Evolutionary conservation across 768 basidiomycete species (phyloP).

Genomic region (Tricholoma hemisulphureum): DNA sequence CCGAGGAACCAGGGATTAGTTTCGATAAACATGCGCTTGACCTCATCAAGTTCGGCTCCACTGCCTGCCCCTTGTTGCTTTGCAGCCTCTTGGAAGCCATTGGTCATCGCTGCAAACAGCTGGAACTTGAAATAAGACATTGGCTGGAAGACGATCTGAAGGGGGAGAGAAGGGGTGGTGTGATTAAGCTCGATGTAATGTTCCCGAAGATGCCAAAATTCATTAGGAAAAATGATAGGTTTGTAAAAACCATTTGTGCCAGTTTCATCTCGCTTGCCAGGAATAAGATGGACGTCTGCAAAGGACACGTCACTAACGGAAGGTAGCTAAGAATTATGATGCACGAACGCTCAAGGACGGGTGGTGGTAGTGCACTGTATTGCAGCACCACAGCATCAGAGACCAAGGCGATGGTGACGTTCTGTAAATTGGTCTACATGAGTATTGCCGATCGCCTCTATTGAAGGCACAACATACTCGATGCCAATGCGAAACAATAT

Average conservation of each 20-base stretch:
- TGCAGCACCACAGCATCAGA: conserved; percentile 64
- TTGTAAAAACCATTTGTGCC: conserved; percentile 73
- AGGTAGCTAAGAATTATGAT: neutral
- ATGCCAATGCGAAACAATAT: conserved; percentile 85
- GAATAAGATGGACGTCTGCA: conserved; percentile 64
- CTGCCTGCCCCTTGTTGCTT: conserved; percentile 64
- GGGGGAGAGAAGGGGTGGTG: conserved; percentile 75
- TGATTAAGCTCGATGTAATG: conserved; percentile 82
- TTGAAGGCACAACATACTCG: conserved; percentile 40
- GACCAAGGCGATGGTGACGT: conserved; percentile 83
- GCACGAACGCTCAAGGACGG: conserved; percentile 59
- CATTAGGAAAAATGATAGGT: conserved; percentile 89
- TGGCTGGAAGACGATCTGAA: conserved; percentile 81
- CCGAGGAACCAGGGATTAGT: conserved; percentile 87
- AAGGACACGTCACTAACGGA: conserved; percentile 11
- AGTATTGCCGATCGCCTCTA: neutral
- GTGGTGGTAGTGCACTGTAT: conserved; percentile 54
- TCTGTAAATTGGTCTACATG: conserved; percentile 43
- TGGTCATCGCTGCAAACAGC: conserved; percentile 78
- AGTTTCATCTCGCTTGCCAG: conserved; percentile 57
- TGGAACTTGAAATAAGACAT: conserved; percentile 88
- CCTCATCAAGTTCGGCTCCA: conserved; percentile 82
- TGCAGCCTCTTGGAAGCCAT: conserved; percentile 84
- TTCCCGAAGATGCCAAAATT: conserved; percentile 89
- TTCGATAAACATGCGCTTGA: conserved; percentile 91